phyloP scores from a whole-genome alignment of 331 rosid species.

The Telfairia occidentalis region DNA sequence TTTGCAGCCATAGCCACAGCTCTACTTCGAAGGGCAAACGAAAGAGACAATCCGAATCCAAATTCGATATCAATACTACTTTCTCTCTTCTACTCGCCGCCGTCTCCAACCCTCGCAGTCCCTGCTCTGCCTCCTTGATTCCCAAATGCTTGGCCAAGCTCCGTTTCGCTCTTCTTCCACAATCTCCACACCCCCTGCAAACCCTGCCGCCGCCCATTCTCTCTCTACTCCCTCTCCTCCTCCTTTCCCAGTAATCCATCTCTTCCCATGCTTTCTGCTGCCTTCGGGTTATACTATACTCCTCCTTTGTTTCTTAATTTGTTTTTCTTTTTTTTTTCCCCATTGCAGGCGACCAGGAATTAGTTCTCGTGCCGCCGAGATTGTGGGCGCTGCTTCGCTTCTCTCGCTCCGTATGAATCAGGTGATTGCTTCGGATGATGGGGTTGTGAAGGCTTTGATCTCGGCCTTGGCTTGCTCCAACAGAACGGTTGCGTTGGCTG shows the following conservation, averaged over 20 bases:
- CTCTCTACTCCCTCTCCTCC: constrained; percentile 49
- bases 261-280: neutral
- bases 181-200: constrained; percentile 9
- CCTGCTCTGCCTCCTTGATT: constrained; percentile 26
- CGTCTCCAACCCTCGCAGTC: constrained; percentile 18
- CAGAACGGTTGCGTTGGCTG: constrained; percentile 28
- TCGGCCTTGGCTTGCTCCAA: constrained; percentile 26
- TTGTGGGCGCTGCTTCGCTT: constrained; percentile 50
- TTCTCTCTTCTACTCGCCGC: constrained; percentile 45
- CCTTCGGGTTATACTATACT: neutral
- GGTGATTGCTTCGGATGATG: constrained; percentile 41
- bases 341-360: constrained; percentile 23
- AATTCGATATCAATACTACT: constrained; percentile 8
- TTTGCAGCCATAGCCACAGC: neutral
- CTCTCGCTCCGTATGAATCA: constrained; percentile 42
- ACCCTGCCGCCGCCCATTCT: constrained; percentile 22
- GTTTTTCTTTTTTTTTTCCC: neutral
- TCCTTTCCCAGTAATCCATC: constrained; percentile 24
- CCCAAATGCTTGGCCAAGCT: constrained; percentile 36
- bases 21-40: constrained; percentile 19
- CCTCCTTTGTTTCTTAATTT: neutral
- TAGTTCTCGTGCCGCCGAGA: constrained; percentile 26
- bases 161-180: constrained; percentile 22
- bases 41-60: constrained; percentile 4
- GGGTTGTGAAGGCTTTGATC: constrained; percentile 35